phyloP scores from a whole-genome alignment of 495 filamentous ascomycete genomes.

The Aspergillus leporis region DNA sequence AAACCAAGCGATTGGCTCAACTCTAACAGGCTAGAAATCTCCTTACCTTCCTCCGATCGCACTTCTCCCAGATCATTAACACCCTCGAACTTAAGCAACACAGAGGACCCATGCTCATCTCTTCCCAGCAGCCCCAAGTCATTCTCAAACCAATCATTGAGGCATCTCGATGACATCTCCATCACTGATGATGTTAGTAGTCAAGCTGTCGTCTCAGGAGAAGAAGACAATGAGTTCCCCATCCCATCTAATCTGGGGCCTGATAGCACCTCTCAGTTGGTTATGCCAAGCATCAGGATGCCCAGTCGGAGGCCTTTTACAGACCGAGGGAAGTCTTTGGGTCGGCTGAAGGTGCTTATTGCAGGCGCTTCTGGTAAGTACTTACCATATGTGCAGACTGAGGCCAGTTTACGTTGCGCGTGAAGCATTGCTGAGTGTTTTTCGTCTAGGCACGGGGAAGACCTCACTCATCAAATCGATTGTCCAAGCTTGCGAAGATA shows the following conservation, averaged over 20 bases:
- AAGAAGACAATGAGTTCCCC: constrained; percentile 40
- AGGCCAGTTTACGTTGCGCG: background rate
- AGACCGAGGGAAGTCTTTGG: constrained; percentile 77
- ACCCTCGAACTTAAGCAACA: constrained; percentile 42
- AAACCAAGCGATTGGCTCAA: constrained; percentile 28
- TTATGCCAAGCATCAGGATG: constrained; percentile 98
- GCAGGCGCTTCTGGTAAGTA: constrained; percentile 77
- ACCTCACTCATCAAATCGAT: constrained; percentile 91
- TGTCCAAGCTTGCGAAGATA: constrained; percentile 91
- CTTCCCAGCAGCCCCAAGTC: constrained; percentile 56
- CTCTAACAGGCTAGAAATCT: constrained; percentile 22
- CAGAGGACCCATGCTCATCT: constrained; percentile 46
- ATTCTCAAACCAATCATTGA: constrained; percentile 48
- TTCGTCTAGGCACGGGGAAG: constrained; percentile 66
- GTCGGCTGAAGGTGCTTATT: constrained; percentile 82
- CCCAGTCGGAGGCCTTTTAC: constrained; percentile 93
- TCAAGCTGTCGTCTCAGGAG: constrained; percentile 50
- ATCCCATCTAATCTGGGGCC: constrained; percentile 27
- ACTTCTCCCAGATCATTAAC: constrained; percentile 44
- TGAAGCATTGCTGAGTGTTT: background rate
- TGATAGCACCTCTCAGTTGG: constrained; percentile 74
- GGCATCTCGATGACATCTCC: constrained; percentile 51
- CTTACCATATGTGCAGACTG: background rate
- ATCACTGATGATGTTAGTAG: constrained; percentile 52
- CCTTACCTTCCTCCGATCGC: constrained; percentile 26